These are phyloP conservation scores for Cordyceps fumosorosea DNA, from an alignment of 2,329 filamentous ascomycete genomes.

Conservation along the genomic window DNA sequence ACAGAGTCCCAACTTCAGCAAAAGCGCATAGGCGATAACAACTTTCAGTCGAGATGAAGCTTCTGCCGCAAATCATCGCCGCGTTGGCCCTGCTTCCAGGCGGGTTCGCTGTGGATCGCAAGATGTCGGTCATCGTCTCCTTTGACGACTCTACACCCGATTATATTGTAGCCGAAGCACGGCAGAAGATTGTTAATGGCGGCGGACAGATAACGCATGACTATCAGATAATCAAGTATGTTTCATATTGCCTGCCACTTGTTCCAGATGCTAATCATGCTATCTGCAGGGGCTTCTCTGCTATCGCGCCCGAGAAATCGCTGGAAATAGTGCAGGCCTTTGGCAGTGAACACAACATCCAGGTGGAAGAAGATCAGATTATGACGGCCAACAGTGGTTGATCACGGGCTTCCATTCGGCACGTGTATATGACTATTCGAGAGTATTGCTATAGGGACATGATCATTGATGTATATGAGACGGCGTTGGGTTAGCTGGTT, in stretches of 20 bases:
- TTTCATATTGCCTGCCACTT: neutral
- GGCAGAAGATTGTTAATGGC: slow-evolving; percentile 59
- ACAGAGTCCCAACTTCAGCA: neutral
- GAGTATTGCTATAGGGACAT: neutral
- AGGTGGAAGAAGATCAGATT: slow-evolving; percentile 70
- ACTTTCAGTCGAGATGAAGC: slow-evolving; percentile 54
- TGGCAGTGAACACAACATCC: slow-evolving; percentile 40
- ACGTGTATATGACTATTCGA: neutral
- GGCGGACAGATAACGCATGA: slow-evolving; percentile 76
- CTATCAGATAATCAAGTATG: slow-evolving; percentile 63
- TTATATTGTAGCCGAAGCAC: slow-evolving; percentile 62
- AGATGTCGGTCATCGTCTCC: slow-evolving; percentile 71
- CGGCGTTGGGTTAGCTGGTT: neutral
- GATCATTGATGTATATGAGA: neutral
- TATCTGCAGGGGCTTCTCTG: slow-evolving; percentile 63
- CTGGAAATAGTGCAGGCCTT: slow-evolving; percentile 61
- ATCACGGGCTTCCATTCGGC: neutral
- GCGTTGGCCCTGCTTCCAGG: slow-evolving; percentile 53
- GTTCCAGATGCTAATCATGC: neutral
- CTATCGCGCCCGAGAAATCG: slow-evolving; percentile 61
- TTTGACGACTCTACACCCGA: slow-evolving; percentile 62
- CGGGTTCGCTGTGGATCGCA: slow-evolving; percentile 54
- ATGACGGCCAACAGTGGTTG: slow-evolving; percentile 39
- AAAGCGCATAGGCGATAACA: neutral
- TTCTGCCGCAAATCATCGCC: slow-evolving; percentile 45